Evolutionary conservation across 306 rosid species (phyloP).

Genomic region (Trichosanthes cucumerina): DNA sequence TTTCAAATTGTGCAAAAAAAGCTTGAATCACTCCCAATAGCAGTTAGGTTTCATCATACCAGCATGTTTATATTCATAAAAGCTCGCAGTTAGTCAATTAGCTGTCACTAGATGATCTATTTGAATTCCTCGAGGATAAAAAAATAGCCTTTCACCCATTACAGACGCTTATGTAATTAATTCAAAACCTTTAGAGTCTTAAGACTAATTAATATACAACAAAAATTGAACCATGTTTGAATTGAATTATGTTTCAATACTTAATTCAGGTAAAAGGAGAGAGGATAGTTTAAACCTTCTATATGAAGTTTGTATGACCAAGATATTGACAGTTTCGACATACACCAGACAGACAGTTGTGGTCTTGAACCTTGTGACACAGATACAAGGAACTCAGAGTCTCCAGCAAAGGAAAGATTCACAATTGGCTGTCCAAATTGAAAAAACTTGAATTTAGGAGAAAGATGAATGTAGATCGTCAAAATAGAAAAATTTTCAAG

Average conservation of each 20-base stretch:
- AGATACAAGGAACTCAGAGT: conserved; percentile 62
- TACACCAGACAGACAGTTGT: conserved; percentile 58
- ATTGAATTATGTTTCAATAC: background rate
- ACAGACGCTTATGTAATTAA: background rate
- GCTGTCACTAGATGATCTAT: background rate
- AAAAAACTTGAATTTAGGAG: background rate
- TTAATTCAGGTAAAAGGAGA: conserved; percentile 1
- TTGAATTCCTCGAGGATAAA: background rate
- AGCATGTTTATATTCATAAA: background rate
- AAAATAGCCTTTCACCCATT: background rate
- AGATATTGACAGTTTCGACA: conserved; percentile 47
- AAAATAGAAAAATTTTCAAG: too few relatives aligned
- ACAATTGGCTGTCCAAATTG: conserved; percentile 47
- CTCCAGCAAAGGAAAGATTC: conserved; percentile 63
- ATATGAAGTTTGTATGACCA: conserved; percentile 85
- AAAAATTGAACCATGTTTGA: background rate
- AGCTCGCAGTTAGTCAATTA: background rate
- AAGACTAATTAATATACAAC: background rate
- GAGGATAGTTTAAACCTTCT: conserved; percentile 48
- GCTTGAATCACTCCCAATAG: background rate
- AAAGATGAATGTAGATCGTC: background rate
- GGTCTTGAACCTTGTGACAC: conserved; percentile 64
- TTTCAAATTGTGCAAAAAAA: background rate
- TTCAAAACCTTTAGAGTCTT: background rate
- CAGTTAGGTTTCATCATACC: background rate